Base-by-base conservation (phyloP, 257 asterid genomes). In the Solanum chiquidenum region DNA sequence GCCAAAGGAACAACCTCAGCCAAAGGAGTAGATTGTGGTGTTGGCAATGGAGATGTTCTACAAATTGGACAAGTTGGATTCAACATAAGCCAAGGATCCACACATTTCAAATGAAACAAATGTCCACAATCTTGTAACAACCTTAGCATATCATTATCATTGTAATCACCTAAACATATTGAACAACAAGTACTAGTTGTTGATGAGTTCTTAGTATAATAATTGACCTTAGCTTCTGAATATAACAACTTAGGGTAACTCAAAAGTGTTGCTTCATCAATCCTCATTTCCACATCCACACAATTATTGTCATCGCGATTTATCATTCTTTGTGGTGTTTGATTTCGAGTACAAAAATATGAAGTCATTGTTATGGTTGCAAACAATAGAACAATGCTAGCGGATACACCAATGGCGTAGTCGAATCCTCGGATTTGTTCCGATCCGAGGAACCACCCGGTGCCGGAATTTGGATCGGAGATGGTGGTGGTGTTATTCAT, bases 61-160 rank as follows among this genome's bases (percentile, higher is more conserved):
- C 99, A 96, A 5, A 96, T 93, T 0, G 99, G 99, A 66, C 99
- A 96, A 8, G 97, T 95, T 0, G 99, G 98, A 90, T 96, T 96
- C 88, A 87, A 90, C 88, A 98, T 91, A 89, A 96, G 92, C 98
- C 99, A 96, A 12, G 95, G 97, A 83, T 96, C 98, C 66, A 96
- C 95, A 83, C 98, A 96, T 86, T 89, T 94, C 20, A 94, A 84
- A 86, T 96, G 99, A 89, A 95, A 96, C 14, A 94, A 88, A 86
- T 96, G 99, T 60, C 95, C 94, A 87, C 99, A 96, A 31, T 95
- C 99, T 13, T 98, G 98, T 91, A 96, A 85, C 46, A 86, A 71
- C 87, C 98, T 88, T 14, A 95, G 90, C 91, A 86, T 69, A 29
- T 96, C 98, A 31, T 87, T 90, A 52, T 73, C 86, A 89, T 91